Percentiles rank a stretch among this genome's conserved stretches.
Evolutionary conservation across 257 asterid species (phyloP).

Genomic region (Ocimum tenuiflorum): DNA sequence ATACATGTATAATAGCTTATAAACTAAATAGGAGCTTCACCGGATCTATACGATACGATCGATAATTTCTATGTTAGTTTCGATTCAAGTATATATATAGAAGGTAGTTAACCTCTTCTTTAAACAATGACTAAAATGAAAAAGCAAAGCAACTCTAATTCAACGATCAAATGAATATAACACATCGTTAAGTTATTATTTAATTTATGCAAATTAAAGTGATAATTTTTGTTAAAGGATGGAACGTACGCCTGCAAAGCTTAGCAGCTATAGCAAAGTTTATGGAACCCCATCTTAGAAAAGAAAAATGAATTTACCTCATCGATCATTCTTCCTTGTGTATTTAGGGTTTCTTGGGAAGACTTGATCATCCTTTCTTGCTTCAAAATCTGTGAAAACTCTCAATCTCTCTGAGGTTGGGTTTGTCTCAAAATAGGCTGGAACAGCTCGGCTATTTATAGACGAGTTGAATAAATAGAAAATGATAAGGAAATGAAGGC

Average conservation of each 20-base stretch:
- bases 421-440: not conserved
- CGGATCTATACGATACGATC: not conserved
- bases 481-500: not conserved
- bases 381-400: not conserved
- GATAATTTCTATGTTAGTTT: too few species aligned
- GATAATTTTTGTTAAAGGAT: too few species aligned
- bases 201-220: too few species aligned
- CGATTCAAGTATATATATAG: not conserved
- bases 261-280: too few species aligned
- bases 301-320: conserved; percentile 7
- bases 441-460: conserved; percentile 16
- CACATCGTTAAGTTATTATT: too few species aligned
- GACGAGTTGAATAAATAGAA: not conserved
- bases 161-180: too few species aligned
- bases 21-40: not conserved
- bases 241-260: too few species aligned
- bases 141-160: not conserved
- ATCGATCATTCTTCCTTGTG: not conserved
- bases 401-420: not conserved
- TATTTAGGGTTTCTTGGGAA: conserved; percentile 14
- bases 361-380: conserved; percentile 4
- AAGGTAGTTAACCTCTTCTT: not conserved
- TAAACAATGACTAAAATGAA: not conserved
- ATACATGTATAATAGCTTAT: too few species aligned
- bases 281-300: not conserved